A percentile compares a stretch with the other conserved stretches of the same genome.
These are phyloP conservation scores for Wickerhamomyces hampshirensis DNA, from an alignment of 805 yeast genomes.

Conservation along the genomic window DNA sequence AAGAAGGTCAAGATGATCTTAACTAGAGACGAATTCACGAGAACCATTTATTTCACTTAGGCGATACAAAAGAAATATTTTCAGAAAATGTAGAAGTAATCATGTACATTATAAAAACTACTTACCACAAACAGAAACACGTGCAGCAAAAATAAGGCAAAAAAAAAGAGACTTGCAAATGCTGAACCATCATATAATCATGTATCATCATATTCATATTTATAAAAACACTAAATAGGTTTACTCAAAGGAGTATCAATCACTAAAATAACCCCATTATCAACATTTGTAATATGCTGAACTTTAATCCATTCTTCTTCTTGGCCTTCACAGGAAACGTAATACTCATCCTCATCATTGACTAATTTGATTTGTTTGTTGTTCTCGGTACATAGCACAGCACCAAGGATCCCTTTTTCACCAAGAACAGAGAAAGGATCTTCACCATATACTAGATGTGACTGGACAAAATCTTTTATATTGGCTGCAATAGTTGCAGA, in stretches of 20 bases:
- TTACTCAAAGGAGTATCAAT: conserved; percentile 28
- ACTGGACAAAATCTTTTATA: conserved; percentile 50
- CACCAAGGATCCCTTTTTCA: conserved; percentile 20
- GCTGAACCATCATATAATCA: no score
- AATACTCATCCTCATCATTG: conserved; percentile 31
- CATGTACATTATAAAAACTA: not conserved
- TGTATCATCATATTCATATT: not conserved
- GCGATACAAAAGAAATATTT: no score
- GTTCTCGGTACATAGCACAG: conserved; percentile 28
- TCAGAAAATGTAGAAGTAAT: no score
- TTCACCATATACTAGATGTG: conserved; percentile 49
- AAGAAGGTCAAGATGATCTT: conserved; percentile 3
- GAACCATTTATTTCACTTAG: no score
- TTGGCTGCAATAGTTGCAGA: conserved; percentile 49
- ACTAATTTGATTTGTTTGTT: conserved; percentile 33
- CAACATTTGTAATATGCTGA: conserved; percentile 30
- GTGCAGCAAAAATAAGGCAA: not conserved
- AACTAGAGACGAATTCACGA: no score
- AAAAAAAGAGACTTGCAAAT: no score
- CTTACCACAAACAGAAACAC: not conserved
- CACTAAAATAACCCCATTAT: conserved; percentile 43
- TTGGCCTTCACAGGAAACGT: conserved; percentile 28
- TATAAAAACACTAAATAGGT: not conserved
- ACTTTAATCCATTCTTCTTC: conserved; percentile 34
- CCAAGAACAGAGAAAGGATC: conserved; percentile 19